A percentile compares a stretch with the other conserved stretches of the same genome.
These are phyloP conservation scores for Keithomyces neogunnii DNA, from an alignment of 2,329 filamentous ascomycete species.

Conservation along the genomic window DNA sequence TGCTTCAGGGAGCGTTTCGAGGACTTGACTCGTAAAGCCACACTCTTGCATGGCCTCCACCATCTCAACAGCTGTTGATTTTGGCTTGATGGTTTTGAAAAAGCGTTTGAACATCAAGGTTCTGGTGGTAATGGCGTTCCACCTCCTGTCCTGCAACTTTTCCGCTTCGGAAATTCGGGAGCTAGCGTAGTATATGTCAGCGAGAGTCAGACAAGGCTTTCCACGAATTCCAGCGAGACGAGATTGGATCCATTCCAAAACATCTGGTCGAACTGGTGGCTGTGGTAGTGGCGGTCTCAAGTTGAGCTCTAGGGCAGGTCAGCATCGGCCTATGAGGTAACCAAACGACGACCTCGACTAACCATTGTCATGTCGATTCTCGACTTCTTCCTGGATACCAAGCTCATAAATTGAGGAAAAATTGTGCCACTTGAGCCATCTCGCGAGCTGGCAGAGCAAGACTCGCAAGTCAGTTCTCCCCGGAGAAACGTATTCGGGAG, in stretches of 20 bases:
- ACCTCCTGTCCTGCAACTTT: constrained; percentile 28
- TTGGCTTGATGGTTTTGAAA: constrained; percentile 47
- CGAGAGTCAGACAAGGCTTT: constrained; percentile 32
- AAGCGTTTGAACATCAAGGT: constrained; percentile 63
- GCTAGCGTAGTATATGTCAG: constrained; percentile 35
- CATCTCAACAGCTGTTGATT: constrained; percentile 48
- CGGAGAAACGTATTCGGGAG: constrained; percentile 33
- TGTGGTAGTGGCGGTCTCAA: constrained; percentile 24
- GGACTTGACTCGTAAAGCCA: constrained; percentile 55
- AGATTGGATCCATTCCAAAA: constrained; percentile 46
- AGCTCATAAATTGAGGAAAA: constrained; percentile 42
- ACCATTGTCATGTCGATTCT: constrained; percentile 31
- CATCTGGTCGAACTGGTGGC: constrained; percentile 27
- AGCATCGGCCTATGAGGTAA: background rate
- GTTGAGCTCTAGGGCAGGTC: constrained; percentile 19
- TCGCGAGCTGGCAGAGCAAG: constrained; percentile 69
- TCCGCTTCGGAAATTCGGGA: constrained; percentile 26
- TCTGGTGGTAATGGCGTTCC: constrained; percentile 49
- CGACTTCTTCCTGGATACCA: constrained; percentile 41
- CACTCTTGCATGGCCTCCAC: constrained; percentile 67
- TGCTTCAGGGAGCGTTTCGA: constrained; percentile 80
- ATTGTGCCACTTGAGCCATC: constrained; percentile 67
- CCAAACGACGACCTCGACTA: constrained; percentile 6
- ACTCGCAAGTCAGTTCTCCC: constrained; percentile 52
- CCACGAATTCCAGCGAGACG: constrained; percentile 31